Conservation (phyloP, 2,329 filamentous ascomycete genomes). For the Camptophora hylomeconis region DNA sequence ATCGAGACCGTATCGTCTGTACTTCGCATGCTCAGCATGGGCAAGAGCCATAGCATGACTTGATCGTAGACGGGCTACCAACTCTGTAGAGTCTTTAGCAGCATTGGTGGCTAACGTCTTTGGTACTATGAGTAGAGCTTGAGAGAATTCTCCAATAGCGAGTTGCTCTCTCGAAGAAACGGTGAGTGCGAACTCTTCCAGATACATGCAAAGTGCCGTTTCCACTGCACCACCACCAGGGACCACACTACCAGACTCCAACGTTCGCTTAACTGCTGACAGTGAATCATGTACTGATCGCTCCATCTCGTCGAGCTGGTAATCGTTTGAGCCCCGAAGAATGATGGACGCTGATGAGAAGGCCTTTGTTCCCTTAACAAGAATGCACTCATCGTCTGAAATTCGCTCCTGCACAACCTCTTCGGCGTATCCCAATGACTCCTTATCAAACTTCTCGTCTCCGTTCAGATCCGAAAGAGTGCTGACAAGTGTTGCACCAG, state of each 20-base stretch:
- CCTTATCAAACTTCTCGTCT: conserved; percentile 89
- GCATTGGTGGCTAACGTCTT: conserved; percentile 96
- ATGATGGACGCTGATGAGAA: conserved; percentile 93
- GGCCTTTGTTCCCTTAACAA: conserved; percentile 89
- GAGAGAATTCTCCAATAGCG: conserved; percentile 93
- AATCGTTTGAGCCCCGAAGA: conserved; percentile 90
- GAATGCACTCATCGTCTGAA: conserved; percentile 95
- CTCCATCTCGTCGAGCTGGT: conserved; percentile 97
- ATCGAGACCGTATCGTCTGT: conserved; percentile 97
- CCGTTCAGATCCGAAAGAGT: conserved; percentile 93
- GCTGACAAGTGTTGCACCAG: conserved; percentile 83
- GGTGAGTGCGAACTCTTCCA: conserved; percentile 96
- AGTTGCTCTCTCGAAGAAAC: conserved; percentile 94
- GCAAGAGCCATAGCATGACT: conserved; percentile 82
- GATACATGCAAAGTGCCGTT: conserved; percentile 97
- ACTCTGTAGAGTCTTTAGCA: conserved; percentile 87
- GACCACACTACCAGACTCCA: conserved; percentile 93
- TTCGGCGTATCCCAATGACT: conserved; percentile 79
- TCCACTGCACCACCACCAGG: conserved; percentile 93
- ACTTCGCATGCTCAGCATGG: conserved; percentile 76
- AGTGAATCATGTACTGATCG: conserved; percentile 94
- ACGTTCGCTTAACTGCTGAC: conserved; percentile 89
- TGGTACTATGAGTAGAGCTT: conserved; percentile 84
- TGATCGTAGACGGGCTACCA: conserved; percentile 88
- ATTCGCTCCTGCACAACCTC: conserved; percentile 98